A percentile compares a stretch with the other conserved stretches of the same genome.
phyloP scores from a whole-genome alignment of 495 filamentous ascomycete species.

The Elasticomyces elasticus region DNA sequence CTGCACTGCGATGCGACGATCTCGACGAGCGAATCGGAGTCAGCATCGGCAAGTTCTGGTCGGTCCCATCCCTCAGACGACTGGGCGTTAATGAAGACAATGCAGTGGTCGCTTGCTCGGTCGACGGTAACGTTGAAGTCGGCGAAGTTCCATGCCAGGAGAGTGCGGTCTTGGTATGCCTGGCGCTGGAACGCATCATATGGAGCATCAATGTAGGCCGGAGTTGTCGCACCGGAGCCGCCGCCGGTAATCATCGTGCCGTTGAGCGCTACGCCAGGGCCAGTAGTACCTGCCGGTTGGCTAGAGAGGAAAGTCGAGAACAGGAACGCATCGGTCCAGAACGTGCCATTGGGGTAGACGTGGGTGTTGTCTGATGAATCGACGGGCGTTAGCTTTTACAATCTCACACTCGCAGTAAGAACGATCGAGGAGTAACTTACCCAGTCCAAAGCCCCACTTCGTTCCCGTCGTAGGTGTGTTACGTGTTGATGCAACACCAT shows the following conservation, averaged over 20 bases:
- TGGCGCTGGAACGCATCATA: slow-evolving; percentile 20
- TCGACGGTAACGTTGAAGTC: slow-evolving; percentile 9
- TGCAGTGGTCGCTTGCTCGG: slow-evolving; percentile 16
- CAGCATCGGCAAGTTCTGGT: slow-evolving; percentile 11
- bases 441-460: slow-evolving; percentile 11
- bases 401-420: too few relatives aligned
- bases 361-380: slow-evolving; percentile 14
- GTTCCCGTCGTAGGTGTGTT: not conserved
- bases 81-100: slow-evolving; percentile 27
- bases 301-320: slow-evolving; percentile 1
- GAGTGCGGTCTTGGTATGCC: slow-evolving; percentile 10
- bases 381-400: too few relatives aligned
- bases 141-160: slow-evolving; percentile 11
- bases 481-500: slow-evolving; percentile 35
- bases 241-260: slow-evolving; percentile 22
- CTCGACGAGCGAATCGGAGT: slow-evolving; percentile 17
- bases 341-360: not conserved
- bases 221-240: slow-evolving; percentile 18
- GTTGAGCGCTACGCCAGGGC: slow-evolving; percentile 11
- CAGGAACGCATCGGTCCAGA: not conserved
- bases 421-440: too few relatives aligned
- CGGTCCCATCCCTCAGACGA: slow-evolving; percentile 23
- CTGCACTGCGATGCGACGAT: slow-evolving; percentile 23
- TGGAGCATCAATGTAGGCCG: slow-evolving; percentile 18
- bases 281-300: slow-evolving; percentile 1